Percentiles rank a stretch among this genome's conserved stretches.
Evolutionary conservation across 2,329 filamentous ascomycete genomes (phyloP).

Genomic region (Trichophyton schoenleinii): DNA sequence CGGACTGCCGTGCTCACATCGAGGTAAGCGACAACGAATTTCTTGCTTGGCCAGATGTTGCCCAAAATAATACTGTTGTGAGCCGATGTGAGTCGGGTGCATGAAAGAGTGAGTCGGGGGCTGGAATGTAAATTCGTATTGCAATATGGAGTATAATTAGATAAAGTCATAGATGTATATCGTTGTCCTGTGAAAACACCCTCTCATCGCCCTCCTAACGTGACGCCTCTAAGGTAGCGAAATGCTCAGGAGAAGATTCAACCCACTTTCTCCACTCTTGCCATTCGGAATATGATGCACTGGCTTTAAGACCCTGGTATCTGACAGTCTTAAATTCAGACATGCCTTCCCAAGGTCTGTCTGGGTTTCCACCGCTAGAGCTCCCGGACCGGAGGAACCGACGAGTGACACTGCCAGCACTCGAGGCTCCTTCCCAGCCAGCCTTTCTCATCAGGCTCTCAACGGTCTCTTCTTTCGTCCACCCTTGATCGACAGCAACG

Average conservation of each 20-base stretch:
- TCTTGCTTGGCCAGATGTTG: background rate
- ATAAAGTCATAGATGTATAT: background rate
- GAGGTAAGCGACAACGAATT: background rate
- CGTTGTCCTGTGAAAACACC: background rate
- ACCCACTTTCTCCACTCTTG: conserved; percentile 69
- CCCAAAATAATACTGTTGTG: background rate
- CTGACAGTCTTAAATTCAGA: conserved; percentile 60
- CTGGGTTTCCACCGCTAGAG: conserved; percentile 11
- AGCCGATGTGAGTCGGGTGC: background rate
- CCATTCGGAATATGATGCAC: conserved; percentile 59
- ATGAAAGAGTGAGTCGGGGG: background rate
- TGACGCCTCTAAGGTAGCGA: conserved; percentile 3
- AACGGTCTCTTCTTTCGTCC: conserved; percentile 85
- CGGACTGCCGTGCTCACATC: background rate
- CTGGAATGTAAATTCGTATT: background rate
- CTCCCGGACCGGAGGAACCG: conserved; percentile 31
- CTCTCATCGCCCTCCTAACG: background rate
- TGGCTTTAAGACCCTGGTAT: conserved; percentile 75
- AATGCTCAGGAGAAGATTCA: conserved; percentile 7
- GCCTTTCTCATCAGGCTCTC: conserved; percentile 88
- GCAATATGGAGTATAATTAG: background rate
- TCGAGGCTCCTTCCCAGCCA: conserved; percentile 60
- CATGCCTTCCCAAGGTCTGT: conserved; percentile 58
- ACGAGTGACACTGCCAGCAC: conserved; percentile 22
- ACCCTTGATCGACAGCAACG: conserved; percentile 82